phyloP scores from a whole-genome alignment of 805 yeast genomes.

The Teunomyces panamensis region DNA sequence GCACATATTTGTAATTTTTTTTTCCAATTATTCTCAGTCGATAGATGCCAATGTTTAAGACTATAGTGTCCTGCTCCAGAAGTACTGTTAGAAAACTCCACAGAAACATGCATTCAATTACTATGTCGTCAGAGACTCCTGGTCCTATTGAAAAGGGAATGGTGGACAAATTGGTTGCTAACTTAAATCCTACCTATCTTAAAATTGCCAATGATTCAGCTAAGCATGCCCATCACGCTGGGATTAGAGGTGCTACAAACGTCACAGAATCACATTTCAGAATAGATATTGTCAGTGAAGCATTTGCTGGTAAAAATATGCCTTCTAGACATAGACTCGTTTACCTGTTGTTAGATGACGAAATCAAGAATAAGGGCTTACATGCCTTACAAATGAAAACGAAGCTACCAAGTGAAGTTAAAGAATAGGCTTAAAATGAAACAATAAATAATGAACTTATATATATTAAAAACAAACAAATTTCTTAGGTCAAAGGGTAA shows the following conservation, averaged over 20 bases:
- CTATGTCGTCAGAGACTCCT: conserved; percentile 17
- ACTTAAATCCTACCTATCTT: conserved; percentile 45
- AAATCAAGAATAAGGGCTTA: conserved; percentile 65
- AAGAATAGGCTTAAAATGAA: neutral
- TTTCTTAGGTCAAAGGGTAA: neutral
- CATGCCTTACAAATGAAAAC: conserved; percentile 89
- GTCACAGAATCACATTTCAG: conserved; percentile 80
- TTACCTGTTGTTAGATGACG: conserved; percentile 67
- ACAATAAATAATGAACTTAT: neutral
- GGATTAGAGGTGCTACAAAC: conserved; percentile 71
- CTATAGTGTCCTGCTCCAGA: neutral
- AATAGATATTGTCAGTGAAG: conserved; percentile 66
- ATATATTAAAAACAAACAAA: conserved; percentile 2
- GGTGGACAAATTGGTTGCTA: conserved; percentile 37
- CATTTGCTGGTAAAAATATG: conserved; percentile 59
- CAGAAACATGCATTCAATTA: neutral
- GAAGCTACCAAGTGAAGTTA: conserved; percentile 46
- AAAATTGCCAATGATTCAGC: conserved; percentile 76
- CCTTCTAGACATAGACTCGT: conserved; percentile 79
- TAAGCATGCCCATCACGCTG: conserved; percentile 85
- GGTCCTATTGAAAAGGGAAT: conserved; percentile 54
- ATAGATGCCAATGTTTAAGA: neutral
- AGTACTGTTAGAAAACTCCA: neutral
- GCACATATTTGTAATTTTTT: neutral
- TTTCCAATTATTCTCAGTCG: neutral